These are phyloP conservation scores for Amphirosellinia nigrospora DNA, from an alignment of 495 filamentous ascomycete genomes.

Conservation along the genomic window DNA sequence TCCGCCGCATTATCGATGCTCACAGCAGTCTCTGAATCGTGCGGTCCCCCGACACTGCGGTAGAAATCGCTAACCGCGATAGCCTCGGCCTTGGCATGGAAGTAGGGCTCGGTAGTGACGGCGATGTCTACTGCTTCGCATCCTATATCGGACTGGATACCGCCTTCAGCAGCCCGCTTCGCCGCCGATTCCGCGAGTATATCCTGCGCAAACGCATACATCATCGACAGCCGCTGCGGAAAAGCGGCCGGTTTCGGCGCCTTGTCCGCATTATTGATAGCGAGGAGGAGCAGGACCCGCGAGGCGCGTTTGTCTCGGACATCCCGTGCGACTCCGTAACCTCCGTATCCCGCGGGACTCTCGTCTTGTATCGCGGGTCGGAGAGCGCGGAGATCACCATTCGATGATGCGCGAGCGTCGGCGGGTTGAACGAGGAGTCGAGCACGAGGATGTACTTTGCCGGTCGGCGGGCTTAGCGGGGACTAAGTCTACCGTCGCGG, in stretches of 20 bases:
- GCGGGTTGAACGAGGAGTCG: conserved; percentile 96
- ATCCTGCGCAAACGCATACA: conserved; percentile 73
- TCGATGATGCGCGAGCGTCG: conserved; percentile 78
- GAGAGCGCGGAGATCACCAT: conserved; percentile 74
- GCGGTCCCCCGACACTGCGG: conserved; percentile 27
- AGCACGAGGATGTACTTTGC: conserved; percentile 71
- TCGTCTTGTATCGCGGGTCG: conserved; percentile 37
- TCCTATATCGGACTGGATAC: neutral
- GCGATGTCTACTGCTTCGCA: conserved; percentile 70
- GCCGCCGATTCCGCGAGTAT: conserved; percentile 8
- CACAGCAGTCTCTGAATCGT: neutral
- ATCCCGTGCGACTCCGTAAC: neutral
- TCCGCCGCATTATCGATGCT: conserved; percentile 11
- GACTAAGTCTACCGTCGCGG: conserved; percentile 27
- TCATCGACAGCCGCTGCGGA: conserved; percentile 82
- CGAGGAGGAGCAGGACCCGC: conserved; percentile 79
- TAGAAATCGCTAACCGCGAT: conserved; percentile 65
- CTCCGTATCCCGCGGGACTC: conserved; percentile 45
- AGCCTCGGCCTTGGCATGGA: conserved; percentile 79
- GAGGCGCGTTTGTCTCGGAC: conserved; percentile 32
- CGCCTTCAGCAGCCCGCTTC: neutral
- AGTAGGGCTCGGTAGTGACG: conserved; percentile 82
- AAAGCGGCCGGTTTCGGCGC: conserved; percentile 81
- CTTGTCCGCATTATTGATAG: conserved; percentile 94
- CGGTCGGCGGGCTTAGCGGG: conserved; percentile 24